Percentiles rank a stretch among this genome's conserved stretches.
Conservation (phyloP, 2,329 filamentous ascomycete species). For the Xylariomycetidae sp. region DNA sequence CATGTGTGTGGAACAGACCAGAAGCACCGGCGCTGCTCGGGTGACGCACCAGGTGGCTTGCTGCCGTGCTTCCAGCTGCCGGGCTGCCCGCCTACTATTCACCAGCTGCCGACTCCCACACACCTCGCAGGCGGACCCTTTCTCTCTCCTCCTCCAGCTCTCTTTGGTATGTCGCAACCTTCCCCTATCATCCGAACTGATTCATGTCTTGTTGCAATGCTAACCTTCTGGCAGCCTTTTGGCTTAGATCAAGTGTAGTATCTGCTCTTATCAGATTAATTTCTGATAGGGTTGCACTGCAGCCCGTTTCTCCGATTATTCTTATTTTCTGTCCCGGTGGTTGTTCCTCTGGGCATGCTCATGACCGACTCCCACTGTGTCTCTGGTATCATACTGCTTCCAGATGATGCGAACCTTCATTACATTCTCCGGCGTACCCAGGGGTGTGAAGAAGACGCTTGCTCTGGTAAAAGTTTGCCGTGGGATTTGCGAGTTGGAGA, state of each 20-base stretch:
- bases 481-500: too few species aligned
- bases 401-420: slow-evolving; percentile 50
- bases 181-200: neutral
- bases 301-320: slow-evolving; percentile 72
- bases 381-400: slow-evolving; percentile 69
- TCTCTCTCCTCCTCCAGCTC: slow-evolving; percentile 24
- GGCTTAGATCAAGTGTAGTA: slow-evolving; percentile 44
- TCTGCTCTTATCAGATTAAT: slow-evolving; percentile 97
- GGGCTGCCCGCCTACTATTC: too few species aligned
- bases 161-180: slow-evolving; percentile 15
- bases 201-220: slow-evolving; percentile 2
- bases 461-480: too few species aligned
- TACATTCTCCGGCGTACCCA: slow-evolving; percentile 44
- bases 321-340: slow-evolving; percentile 63
- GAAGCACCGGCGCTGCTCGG: too few species aligned
- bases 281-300: slow-evolving; percentile 73
- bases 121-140: too few species aligned
- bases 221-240: slow-evolving; percentile 42
- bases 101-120: too few species aligned
- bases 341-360: slow-evolving; percentile 64
- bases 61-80: too few species aligned
- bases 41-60: too few species aligned
- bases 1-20: too few species aligned
- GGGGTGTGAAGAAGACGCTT: slow-evolving; percentile 53
- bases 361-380: slow-evolving; percentile 60